These are phyloP conservation scores for Ustilago xerochloae DNA, from an alignment of 1,284 basidiomycete species.

Conservation along the genomic window DNA sequence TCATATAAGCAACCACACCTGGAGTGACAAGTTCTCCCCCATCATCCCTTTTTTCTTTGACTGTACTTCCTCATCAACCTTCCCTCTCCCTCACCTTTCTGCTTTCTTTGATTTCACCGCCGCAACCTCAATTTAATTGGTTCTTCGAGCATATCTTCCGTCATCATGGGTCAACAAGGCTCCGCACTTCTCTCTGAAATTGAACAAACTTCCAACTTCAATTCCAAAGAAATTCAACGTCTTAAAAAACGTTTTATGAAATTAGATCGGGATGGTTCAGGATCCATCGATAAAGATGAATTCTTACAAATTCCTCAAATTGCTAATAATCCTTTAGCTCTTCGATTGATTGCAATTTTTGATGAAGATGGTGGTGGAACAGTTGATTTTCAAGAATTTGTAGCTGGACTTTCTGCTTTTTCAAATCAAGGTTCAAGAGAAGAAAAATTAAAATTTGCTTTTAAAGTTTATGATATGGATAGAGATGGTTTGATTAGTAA, in stretches of 20 bases:
- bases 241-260: constrained; percentile 99
- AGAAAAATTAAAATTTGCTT: constrained; percentile 95
- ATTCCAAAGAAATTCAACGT: constrained; percentile 72
- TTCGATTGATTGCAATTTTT: constrained; percentile 98
- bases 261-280: constrained; percentile 96
- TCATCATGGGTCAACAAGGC: constrained; percentile 72
- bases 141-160: background rate
- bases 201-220: constrained; percentile 85
- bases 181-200: constrained; percentile 94
- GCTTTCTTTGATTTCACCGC: no score
- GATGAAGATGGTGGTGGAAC: constrained; percentile 98
- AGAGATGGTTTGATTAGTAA: constrained; percentile 98
- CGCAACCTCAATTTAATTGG: no score
- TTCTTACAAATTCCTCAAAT: constrained; percentile 99
- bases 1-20: background rate
- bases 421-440: constrained; percentile 94
- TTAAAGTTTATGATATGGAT: constrained; percentile 99
- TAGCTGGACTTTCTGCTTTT: constrained; percentile 95
- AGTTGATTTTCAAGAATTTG: constrained; percentile 99
- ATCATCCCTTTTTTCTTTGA: background rate
- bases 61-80: background rate
- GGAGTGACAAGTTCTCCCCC: background rate
- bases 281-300: constrained; percentile 97
- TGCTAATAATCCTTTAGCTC: constrained; percentile 95
- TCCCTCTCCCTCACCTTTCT: background rate